Conservation (phyloP, 78 protist genomes). For the Cavenderia fasciculata region DNA sequence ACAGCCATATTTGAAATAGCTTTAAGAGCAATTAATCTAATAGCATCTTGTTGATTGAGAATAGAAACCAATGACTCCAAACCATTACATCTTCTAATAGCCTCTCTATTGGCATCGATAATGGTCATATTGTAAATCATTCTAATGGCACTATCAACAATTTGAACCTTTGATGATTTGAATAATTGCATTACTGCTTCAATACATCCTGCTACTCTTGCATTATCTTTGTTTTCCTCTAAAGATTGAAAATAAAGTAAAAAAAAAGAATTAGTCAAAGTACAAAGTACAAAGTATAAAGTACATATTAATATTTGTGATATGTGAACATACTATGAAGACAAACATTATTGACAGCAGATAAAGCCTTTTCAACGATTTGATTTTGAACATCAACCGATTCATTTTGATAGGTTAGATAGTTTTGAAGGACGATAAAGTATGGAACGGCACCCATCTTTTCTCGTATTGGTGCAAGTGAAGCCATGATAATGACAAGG, state of each 20-base stretch:
- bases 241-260: no score
- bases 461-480: constrained; percentile 26
- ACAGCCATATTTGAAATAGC: constrained; percentile 70
- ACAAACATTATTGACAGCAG: constrained; percentile 56
- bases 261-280: no score
- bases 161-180: constrained; percentile 15
- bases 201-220: constrained; percentile 53
- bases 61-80: constrained; percentile 39
- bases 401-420: constrained; percentile 13
- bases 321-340: constrained; percentile 45
- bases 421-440: constrained; percentile 26
- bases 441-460: constrained; percentile 42
- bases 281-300: no score
- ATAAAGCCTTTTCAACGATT: constrained; percentile 54
- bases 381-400: constrained; percentile 12
- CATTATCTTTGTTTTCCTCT: constrained; percentile 76
- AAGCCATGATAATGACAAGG: constrained; percentile 31
- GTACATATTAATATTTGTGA: not conserved
- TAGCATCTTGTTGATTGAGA: constrained; percentile 34
- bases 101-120: constrained; percentile 67
- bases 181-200: constrained; percentile 52
- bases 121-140: constrained; percentile 75
- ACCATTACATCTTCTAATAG: constrained; percentile 49
- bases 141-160: constrained; percentile 47
- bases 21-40: constrained; percentile 23